A percentile compares a stretch with the other conserved stretches of the same genome.
Evolutionary conservation across 1,284 basidiomycete species (phyloP).

Genomic region (Trametes versicolor): DNA sequence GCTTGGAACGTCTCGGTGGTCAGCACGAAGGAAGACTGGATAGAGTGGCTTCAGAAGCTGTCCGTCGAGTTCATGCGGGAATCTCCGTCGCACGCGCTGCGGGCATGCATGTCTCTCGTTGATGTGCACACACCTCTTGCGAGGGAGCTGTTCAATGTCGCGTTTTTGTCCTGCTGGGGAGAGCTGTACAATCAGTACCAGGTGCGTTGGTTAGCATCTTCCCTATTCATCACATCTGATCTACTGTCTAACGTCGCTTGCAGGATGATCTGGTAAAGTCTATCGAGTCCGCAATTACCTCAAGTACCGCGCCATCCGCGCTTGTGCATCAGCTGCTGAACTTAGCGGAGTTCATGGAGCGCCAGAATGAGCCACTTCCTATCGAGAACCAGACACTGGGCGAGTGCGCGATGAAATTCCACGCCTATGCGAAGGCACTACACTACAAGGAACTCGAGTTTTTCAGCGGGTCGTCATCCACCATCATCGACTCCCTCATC

Average conservation of each 20-base stretch:
- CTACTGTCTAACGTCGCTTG: not conserved
- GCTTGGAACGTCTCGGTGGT: slow-evolving; percentile 95
- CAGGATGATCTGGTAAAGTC: slow-evolving; percentile 96
- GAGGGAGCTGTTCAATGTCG: slow-evolving; percentile 97
- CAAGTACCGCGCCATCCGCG: slow-evolving; percentile 83
- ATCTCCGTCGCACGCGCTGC: slow-evolving; percentile 95
- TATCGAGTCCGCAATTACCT: slow-evolving; percentile 91
- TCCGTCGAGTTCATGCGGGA: slow-evolving; percentile 98
- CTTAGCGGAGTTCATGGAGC: slow-evolving; percentile 99
- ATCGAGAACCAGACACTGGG: slow-evolving; percentile 96
- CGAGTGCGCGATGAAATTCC: slow-evolving; percentile 93
- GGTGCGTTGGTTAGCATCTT: slow-evolving; percentile 50
- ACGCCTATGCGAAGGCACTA: slow-evolving; percentile 97
- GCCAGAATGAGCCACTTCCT: slow-evolving; percentile 96
- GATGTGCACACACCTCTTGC: slow-evolving; percentile 93
- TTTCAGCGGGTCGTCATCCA: slow-evolving; percentile 88
- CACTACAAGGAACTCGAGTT: slow-evolving; percentile 99
- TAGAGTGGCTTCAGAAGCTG: slow-evolving; percentile 94
- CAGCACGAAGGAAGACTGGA: slow-evolving; percentile 90
- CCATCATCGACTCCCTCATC: slow-evolving; percentile 95
- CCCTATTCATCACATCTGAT: no score
- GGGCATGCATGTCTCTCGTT: slow-evolving; percentile 95
- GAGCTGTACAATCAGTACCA: slow-evolving; percentile 97
- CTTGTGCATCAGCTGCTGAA: slow-evolving; percentile 95
- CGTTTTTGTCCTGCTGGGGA: slow-evolving; percentile 98